These are phyloP conservation scores for Monilinia aucupariae DNA, from an alignment of 2,329 filamentous ascomycete species.

Conservation along the genomic window DNA sequence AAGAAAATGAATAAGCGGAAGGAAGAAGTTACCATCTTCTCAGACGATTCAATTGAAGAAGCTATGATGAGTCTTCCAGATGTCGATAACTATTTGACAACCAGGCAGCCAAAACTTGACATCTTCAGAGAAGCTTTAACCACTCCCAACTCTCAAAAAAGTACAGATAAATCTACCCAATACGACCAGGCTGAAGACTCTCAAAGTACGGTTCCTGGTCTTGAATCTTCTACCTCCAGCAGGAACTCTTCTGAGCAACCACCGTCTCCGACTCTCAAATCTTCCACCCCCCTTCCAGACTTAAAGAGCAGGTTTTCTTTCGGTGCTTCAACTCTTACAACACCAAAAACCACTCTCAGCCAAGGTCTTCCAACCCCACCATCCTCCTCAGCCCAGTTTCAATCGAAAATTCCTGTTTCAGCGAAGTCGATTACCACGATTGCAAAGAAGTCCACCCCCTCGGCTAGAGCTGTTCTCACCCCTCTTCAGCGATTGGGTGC, in stretches of 20 bases:
- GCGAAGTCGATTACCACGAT: constrained; percentile 21
- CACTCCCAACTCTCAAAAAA: constrained; percentile 6
- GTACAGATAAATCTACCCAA: background rate
- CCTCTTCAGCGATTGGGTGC: constrained; percentile 34
- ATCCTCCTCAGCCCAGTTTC: constrained; percentile 20
- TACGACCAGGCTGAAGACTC: constrained; percentile 3
- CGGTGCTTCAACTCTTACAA: constrained; percentile 13
- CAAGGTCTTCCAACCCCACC: constrained; percentile 23
- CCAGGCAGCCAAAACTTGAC: constrained; percentile 23
- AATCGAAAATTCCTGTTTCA: constrained; percentile 32
- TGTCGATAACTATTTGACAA: constrained; percentile 23
- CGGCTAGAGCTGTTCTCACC: constrained; percentile 21
- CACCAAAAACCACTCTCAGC: constrained; percentile 20
- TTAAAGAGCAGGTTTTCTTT: constrained; percentile 29
- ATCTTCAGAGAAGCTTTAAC: constrained; percentile 21
- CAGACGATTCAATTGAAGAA: constrained; percentile 47
- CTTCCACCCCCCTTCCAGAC: background rate
- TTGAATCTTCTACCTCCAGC: constrained; percentile 25
- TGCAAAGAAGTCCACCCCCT: constrained; percentile 17
- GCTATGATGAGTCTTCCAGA: constrained; percentile 44
- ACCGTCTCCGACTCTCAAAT: constrained; percentile 22
- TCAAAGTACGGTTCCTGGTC: constrained; percentile 24
- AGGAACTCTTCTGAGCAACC: constrained; percentile 27
- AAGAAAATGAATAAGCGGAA: constrained; percentile 40
- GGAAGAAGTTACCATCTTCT: constrained; percentile 45